These are phyloP conservation scores for Trypanosoma scelopori DNA, from an alignment of 208 protist species.

Conservation along the genomic window DNA sequence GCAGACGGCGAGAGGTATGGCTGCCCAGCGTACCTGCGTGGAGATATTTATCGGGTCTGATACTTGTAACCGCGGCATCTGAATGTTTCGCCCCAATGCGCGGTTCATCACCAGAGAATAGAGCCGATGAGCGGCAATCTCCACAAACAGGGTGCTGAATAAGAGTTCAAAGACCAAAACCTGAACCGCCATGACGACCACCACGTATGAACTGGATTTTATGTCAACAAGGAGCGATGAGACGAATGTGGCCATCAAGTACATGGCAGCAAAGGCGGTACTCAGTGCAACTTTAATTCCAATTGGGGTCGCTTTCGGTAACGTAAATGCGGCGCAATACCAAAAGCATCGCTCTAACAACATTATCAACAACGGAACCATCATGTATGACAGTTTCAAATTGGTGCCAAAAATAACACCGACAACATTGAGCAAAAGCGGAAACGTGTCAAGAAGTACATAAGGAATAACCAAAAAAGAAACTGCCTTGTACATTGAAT, in stretches of 20 bases:
- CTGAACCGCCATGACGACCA: constrained; percentile 14
- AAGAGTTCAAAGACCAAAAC: constrained; percentile 23
- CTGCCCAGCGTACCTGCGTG: constrained; percentile 27
- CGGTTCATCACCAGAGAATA: neutral
- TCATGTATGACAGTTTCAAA: neutral
- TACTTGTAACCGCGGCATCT: neutral
- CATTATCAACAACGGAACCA: constrained; percentile 6
- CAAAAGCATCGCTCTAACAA: constrained; percentile 19
- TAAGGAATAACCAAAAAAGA: constrained; percentile 23
- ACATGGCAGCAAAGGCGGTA: constrained; percentile 15
- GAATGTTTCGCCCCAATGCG: neutral
- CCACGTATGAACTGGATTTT: constrained; percentile 3
- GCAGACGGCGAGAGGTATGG: constrained; percentile 3
- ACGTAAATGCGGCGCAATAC: constrained; percentile 13
- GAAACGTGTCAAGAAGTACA: constrained; percentile 28
- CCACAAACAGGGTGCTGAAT: constrained; percentile 18
- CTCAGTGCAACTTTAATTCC: constrained; percentile 23
- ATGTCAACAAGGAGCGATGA: constrained; percentile 4
- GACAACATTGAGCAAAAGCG: constrained; percentile 17
- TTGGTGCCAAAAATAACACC: neutral
- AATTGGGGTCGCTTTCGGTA: constrained; percentile 15
- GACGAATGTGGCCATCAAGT: constrained; percentile 2
- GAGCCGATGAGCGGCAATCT: neutral
- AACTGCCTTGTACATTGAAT: constrained; percentile 6
- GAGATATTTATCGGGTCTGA: constrained; percentile 28